Evolutionary conservation across 2,329 filamentous ascomycete species (phyloP).

Genomic region (Pleochaeta shiraiana): DNA sequence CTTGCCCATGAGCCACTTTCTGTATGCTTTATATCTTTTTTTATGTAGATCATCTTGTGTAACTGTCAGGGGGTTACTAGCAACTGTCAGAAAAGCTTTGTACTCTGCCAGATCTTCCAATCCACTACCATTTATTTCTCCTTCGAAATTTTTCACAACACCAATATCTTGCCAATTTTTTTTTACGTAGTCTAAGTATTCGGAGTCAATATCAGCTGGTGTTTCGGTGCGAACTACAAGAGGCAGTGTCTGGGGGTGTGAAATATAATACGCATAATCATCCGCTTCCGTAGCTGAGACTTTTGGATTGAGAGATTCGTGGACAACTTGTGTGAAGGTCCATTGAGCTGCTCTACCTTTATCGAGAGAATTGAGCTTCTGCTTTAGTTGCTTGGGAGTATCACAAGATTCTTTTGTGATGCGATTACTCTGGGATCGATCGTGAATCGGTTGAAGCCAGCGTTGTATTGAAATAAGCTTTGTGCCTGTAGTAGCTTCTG

Average conservation of each 20-base stretch:
- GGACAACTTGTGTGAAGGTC: slow-evolving; percentile 71
- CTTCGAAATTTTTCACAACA: slow-evolving; percentile 10
- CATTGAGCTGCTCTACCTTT: slow-evolving; percentile 70
- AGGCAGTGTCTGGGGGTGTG: slow-evolving; percentile 72
- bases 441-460: slow-evolving; percentile 32
- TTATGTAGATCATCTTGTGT: slow-evolving; percentile 69
- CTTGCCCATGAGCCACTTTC: slow-evolving; percentile 87
- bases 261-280: slow-evolving; percentile 77
- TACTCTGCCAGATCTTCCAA: slow-evolving; percentile 46
- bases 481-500: slow-evolving; percentile 21
- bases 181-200: slow-evolving; percentile 65
- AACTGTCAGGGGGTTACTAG: slow-evolving; percentile 71
- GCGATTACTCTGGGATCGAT: slow-evolving; percentile 18
- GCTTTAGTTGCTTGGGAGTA: slow-evolving; percentile 18
- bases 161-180: slow-evolving; percentile 36
- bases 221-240: slow-evolving; percentile 53
- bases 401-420: slow-evolving; percentile 31
- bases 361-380: slow-evolving; percentile 39
- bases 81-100: slow-evolving; percentile 50
- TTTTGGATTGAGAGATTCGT: slow-evolving; percentile 66
- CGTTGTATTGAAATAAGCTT: slow-evolving; percentile 33
- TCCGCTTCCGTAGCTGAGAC: slow-evolving; percentile 56
- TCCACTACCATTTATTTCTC: slow-evolving; percentile 5
- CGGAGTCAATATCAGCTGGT: slow-evolving; percentile 35
- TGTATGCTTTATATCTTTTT: slow-evolving; percentile 92